Percentiles rank a stretch among this genome's conserved stretches.
phyloP scores from a whole-genome alignment of 2,329 filamentous ascomycete genomes.

The Didymosphaeria variabile region DNA sequence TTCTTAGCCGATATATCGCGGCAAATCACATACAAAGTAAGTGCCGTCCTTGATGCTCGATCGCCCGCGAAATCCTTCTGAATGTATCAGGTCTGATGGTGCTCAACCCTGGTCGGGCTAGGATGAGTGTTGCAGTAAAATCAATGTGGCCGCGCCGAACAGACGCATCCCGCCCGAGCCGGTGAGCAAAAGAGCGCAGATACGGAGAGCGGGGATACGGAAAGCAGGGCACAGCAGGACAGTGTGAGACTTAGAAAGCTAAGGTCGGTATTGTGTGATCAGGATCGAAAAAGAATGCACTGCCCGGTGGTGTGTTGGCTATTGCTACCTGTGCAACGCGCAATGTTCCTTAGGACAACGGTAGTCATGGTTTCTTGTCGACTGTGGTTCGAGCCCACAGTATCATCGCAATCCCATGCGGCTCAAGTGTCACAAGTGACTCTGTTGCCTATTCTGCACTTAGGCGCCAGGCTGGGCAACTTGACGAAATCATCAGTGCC shows the following conservation, averaged over 20 bases:
- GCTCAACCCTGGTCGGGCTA: neutral
- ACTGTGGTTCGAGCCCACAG: neutral
- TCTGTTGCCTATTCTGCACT: neutral
- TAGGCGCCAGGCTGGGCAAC: neutral
- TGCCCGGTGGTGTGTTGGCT: neutral
- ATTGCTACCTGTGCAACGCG: neutral
- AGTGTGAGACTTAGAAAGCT: slow-evolving; percentile 13
- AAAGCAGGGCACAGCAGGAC: slow-evolving; percentile 9
- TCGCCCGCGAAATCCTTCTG: neutral
- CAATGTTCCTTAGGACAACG: neutral
- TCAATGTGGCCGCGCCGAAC: neutral
- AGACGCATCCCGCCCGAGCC: neutral
- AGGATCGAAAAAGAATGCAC: neutral
- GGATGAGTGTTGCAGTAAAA: neutral
- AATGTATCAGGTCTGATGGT: neutral
- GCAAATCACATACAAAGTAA: neutral
- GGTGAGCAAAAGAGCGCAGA: slow-evolving; percentile 4
- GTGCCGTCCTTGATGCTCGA: neutral
- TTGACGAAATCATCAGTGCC: neutral
- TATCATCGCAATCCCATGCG: neutral
- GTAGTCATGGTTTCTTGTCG: neutral
- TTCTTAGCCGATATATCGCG: neutral
- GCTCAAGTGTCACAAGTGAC: neutral
- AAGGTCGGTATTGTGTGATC: neutral
- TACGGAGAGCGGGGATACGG: slow-evolving; percentile 8